A percentile compares a stretch with the other conserved stretches of the same genome.
Evolutionary conservation across 2,329 filamentous ascomycete species (phyloP).

Genomic region (Sordariomycetes sp.): DNA sequence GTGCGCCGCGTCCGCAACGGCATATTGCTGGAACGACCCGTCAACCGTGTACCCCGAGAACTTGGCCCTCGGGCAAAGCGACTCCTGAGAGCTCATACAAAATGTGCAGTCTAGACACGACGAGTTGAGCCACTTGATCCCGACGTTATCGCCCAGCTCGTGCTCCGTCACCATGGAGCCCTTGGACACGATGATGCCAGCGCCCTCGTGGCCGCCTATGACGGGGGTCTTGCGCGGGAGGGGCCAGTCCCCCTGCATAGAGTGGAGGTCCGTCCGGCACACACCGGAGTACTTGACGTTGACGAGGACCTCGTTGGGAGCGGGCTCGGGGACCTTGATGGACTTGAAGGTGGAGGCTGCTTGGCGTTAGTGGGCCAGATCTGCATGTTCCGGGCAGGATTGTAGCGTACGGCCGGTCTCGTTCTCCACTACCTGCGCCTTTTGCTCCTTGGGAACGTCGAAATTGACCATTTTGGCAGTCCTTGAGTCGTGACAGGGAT

Average conservation of each 20-base stretch:
- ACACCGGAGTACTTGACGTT: slow-evolving; percentile 87
- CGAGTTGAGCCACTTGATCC: slow-evolving; percentile 90
- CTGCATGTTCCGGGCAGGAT: neutral
- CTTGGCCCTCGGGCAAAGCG: slow-evolving; percentile 63
- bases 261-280: slow-evolving; percentile 75
- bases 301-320: slow-evolving; percentile 81
- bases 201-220: slow-evolving; percentile 72
- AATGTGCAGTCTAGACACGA: slow-evolving; percentile 74
- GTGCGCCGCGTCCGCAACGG: slow-evolving; percentile 76
- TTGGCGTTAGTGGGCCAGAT: neutral
- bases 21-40: slow-evolving; percentile 88
- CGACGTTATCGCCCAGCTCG: slow-evolving; percentile 73
- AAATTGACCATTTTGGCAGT: neutral
- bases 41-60: slow-evolving; percentile 90
- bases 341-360: slow-evolving; percentile 60
- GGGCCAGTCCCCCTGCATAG: slow-evolving; percentile 85
- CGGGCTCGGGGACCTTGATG: slow-evolving; percentile 72
- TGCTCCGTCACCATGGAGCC: slow-evolving; percentile 73
- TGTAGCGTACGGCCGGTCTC: slow-evolving; percentile 52
- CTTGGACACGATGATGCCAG: slow-evolving; percentile 70
- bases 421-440: slow-evolving; percentile 84
- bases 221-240: slow-evolving; percentile 69
- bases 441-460: slow-evolving; percentile 70
- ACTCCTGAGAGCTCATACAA: slow-evolving; percentile 73
- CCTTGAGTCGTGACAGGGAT: too few species aligned